A percentile compares a stretch with the other conserved stretches of the same genome.
phyloP scores from a whole-genome alignment of 768 basidiomycete species.

The Tylopilus intermedius region DNA sequence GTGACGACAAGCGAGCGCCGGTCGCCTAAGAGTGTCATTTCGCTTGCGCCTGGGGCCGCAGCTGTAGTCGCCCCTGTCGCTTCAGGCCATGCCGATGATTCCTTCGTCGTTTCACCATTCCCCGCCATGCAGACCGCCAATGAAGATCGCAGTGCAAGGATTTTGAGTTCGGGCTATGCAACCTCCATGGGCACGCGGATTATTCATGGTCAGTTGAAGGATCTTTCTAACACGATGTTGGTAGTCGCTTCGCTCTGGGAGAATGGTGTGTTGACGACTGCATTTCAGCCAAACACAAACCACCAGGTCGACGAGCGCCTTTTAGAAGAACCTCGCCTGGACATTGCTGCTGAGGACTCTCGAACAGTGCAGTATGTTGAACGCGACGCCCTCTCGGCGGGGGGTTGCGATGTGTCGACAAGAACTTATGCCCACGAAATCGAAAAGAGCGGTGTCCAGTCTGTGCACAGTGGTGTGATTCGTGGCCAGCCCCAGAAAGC shows the following conservation, averaged over 20 bases:
- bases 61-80: neutral
- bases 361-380: too few species aligned
- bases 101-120: neutral
- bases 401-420: neutral
- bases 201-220: too few species aligned
- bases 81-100: neutral
- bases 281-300: constrained; percentile 1
- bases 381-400: neutral
- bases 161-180: too few species aligned
- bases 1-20: neutral
- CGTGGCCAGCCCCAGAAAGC: neutral
- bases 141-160: too few species aligned
- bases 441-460: neutral
- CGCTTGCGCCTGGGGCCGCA: neutral
- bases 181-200: too few species aligned
- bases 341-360: too few species aligned
- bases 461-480: neutral
- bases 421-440: neutral
- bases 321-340: too few species aligned
- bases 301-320: too few species aligned
- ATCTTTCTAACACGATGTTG: too few species aligned
- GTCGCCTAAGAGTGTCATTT: neutral
- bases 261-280: neutral
- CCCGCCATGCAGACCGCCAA: neutral
- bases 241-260: too few species aligned